Percentiles rank a stretch among this genome's conserved stretches.
Evolutionary conservation across 345 rosid genomes (phyloP).

Genomic region (Linum usitatissimum): DNA sequence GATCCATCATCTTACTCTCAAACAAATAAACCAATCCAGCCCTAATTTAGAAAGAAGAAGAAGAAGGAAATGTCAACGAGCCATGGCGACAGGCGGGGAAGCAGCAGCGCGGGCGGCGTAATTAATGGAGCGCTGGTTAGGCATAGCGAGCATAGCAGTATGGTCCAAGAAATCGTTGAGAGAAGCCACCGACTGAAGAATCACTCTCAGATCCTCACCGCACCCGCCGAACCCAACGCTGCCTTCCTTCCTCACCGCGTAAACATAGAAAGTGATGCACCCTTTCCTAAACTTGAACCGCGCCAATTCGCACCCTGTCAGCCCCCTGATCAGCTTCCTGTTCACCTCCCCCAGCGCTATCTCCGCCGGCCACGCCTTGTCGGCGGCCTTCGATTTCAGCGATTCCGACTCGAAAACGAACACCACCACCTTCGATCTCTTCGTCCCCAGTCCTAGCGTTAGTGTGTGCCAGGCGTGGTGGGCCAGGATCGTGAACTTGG

Average conservation of each 20-base stretch:
- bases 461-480: constrained; percentile 99
- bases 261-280: constrained; percentile 78
- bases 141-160: constrained; percentile 92
- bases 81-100: constrained; percentile 42
- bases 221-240: constrained; percentile 39
- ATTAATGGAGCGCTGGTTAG: constrained; percentile 72
- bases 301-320: constrained; percentile 68
- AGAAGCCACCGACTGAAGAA: constrained; percentile 72
- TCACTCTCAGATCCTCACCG: constrained; percentile 62
- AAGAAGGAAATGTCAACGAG: constrained; percentile 43
- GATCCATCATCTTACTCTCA: background rate
- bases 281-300: constrained; percentile 92
- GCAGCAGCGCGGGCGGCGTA: constrained; percentile 31
- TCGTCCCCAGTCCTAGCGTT: constrained; percentile 82
- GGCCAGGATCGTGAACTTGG: constrained; percentile 85
- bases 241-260: constrained; percentile 61
- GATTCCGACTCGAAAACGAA: constrained; percentile 78
- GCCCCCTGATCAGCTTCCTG: constrained; percentile 63
- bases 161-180: constrained; percentile 96
- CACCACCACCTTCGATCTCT: constrained; percentile 60
- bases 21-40: background rate
- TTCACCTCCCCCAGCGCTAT: constrained; percentile 83
- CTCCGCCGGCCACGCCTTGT: constrained; percentile 71
- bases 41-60: no score
- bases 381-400: constrained; percentile 36